Evolutionary conservation across 495 filamentous ascomycete genomes (phyloP).

Genomic region (Sporormia fimetaria): DNA sequence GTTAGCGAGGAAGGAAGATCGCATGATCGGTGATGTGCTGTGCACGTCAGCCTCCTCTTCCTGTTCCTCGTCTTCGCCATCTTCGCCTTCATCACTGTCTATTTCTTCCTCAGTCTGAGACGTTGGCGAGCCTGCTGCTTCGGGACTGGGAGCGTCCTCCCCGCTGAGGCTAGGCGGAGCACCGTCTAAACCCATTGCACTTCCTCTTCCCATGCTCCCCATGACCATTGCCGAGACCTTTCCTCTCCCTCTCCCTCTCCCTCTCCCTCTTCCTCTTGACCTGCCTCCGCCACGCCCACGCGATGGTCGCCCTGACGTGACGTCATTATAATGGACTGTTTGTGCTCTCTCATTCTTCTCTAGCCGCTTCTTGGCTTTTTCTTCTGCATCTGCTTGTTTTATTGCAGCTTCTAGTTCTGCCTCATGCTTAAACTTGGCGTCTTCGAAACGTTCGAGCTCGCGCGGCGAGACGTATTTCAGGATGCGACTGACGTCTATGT

Average conservation of each 20-base stretch:
- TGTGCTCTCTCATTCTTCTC: slow-evolving; percentile 7
- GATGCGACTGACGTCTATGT: slow-evolving; percentile 10
- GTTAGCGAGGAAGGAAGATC: slow-evolving; percentile 12
- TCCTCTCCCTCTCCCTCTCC: slow-evolving; percentile 5
- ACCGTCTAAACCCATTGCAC: no score
- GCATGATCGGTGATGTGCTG: slow-evolving; percentile 4
- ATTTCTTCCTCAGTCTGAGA: not conserved
- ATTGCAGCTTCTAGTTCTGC: slow-evolving; percentile 1
- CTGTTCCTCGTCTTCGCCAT: slow-evolving; percentile 3
- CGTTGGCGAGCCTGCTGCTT: not conserved
- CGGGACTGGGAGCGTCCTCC: no score
- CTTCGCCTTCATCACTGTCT: not conserved
- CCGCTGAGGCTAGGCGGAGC: no score
- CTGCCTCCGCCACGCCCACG: not conserved
- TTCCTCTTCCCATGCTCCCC: no score
- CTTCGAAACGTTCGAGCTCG: slow-evolving; percentile 16
- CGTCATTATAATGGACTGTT: no score
- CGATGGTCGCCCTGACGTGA: not conserved
- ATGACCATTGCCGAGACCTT: not conserved
- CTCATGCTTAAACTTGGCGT: slow-evolving; percentile 10
- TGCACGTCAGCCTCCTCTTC: not conserved
- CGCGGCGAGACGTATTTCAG: slow-evolving; percentile 3
- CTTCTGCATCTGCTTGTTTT: slow-evolving; percentile 4
- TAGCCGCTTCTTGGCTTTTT: slow-evolving; percentile 1
- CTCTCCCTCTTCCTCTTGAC: not conserved